phyloP scores from a whole-genome alignment of 2,329 filamentous ascomycete genomes.

The Bipolaris oryzae region DNA sequence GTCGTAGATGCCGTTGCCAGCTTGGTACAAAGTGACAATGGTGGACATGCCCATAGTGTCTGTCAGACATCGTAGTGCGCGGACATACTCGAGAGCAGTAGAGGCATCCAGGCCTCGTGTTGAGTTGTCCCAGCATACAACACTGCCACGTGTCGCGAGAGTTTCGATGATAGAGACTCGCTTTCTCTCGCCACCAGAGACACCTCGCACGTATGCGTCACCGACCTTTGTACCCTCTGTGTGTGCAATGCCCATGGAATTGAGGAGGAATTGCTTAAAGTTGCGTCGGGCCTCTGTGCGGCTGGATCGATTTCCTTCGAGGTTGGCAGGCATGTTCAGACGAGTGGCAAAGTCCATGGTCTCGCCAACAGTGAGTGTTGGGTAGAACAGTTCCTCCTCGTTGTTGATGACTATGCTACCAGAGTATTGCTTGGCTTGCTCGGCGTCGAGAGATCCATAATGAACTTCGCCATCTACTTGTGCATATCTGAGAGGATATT shows the following conservation, averaged over 20 bases:
- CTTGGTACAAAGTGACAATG: slow-evolving; percentile 63
- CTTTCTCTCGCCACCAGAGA: slow-evolving; percentile 72
- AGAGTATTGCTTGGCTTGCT: slow-evolving; percentile 77
- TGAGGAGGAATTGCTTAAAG: slow-evolving; percentile 61
- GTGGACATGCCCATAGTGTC: slow-evolving; percentile 57
- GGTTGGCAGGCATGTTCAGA: slow-evolving; percentile 63
- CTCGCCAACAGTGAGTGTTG: slow-evolving; percentile 57
- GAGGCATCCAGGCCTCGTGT: slow-evolving; percentile 45
- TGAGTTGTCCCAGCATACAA: slow-evolving; percentile 59
- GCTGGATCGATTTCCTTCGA: slow-evolving; percentile 54
- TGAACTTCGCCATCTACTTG: slow-evolving; percentile 68
- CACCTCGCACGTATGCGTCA: slow-evolving; percentile 68
- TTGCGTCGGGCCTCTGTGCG: slow-evolving; percentile 56
- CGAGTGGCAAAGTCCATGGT: slow-evolving; percentile 63
- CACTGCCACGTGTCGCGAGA: slow-evolving; percentile 62
- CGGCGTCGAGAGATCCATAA: slow-evolving; percentile 63
- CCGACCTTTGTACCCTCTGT: slow-evolving; percentile 70
- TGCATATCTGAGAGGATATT: slow-evolving; percentile 41
- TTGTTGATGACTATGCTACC: slow-evolving; percentile 74
- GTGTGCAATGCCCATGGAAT: slow-evolving; percentile 52
- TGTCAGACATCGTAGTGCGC: slow-evolving; percentile 58
- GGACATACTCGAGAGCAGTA: slow-evolving; percentile 62
- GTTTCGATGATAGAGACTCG: slow-evolving; percentile 72
- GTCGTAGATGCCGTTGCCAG: slow-evolving; percentile 60
- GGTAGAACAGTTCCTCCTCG: slow-evolving; percentile 61